Evolutionary conservation across 2,329 filamentous ascomycete genomes (phyloP).

Genomic region (Westerdykella aurantiaca): DNA sequence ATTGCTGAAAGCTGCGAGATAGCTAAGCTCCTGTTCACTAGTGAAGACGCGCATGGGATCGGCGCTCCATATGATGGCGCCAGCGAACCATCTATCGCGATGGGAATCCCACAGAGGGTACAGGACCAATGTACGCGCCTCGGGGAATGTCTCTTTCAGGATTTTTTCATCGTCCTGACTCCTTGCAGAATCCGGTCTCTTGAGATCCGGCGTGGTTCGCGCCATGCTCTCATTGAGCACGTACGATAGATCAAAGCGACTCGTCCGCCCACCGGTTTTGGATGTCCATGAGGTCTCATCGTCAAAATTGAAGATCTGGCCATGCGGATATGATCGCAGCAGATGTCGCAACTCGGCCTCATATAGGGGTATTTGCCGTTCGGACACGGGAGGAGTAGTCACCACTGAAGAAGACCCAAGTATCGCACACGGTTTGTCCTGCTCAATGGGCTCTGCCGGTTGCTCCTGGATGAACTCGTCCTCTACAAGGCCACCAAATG

Average conservation of each 20-base stretch:
- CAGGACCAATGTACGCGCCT: slow-evolving; percentile 34
- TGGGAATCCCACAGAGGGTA: slow-evolving; percentile 39
- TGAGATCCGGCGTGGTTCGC: slow-evolving; percentile 6
- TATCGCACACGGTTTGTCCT: slow-evolving; percentile 30
- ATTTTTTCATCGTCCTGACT: slow-evolving; percentile 32
- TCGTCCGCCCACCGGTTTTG: slow-evolving; percentile 3
- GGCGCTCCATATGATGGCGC: slow-evolving; percentile 35
- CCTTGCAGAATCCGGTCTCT: slow-evolving; percentile 23
- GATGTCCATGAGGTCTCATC: slow-evolving; percentile 13
- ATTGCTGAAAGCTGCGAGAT: slow-evolving; percentile 36
- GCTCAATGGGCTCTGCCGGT: slow-evolving; percentile 16
- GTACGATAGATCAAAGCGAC: slow-evolving; percentile 10
- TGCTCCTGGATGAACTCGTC: slow-evolving; percentile 29
- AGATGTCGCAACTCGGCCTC: slow-evolving; percentile 31
- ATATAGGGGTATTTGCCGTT: slow-evolving; percentile 20
- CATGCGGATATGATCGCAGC: slow-evolving; percentile 29
- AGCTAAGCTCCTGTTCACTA: slow-evolving; percentile 34
- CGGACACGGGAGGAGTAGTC: slow-evolving; percentile 6
- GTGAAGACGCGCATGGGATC: slow-evolving; percentile 36
- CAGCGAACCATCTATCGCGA: slow-evolving; percentile 36
- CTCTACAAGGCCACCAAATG: slow-evolving; percentile 34
- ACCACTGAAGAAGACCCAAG: slow-evolving; percentile 23
- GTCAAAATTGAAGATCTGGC: slow-evolving; percentile 37
- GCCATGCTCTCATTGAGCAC: not conserved
- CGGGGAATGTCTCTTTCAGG: slow-evolving; percentile 30